Base-by-base conservation (phyloP, 1,284 basidiomycete species). In the Lignosus rhinocerotis region DNA sequence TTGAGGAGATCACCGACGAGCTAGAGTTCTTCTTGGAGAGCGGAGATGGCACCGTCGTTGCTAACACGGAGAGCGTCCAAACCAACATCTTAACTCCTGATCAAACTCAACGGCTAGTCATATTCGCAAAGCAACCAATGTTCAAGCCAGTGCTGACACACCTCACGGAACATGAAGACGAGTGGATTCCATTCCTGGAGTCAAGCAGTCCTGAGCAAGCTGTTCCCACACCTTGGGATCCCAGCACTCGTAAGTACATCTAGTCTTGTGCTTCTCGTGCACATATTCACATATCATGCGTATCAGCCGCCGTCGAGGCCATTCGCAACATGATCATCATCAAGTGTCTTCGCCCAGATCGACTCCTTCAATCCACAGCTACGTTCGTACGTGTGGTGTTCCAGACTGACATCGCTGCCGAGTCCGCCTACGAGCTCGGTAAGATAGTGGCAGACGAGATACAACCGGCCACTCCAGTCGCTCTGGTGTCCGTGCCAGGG, bases 401-500 rank as follows among this genome's bases (percentile, higher is more conserved):
- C 75, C 80, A 86, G 51, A 82, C 82, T n/a, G 92, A 95, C 64
- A 77, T 96, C n/a, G 82, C 90, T 16, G 74, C 76, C 4, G 83
- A 87, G 69, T 82, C 91, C 1, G 80, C 80, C 43, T 92, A 87
- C 69, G 90, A 95, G 62, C 82, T 98, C 39, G 81, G 82, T 19
- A 73, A 77, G 8, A 87, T 97, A 76, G 93, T 96, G 30, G 69
- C 80, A 5, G 82, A 90, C 64, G 92, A 98, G 70, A 84, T 95
- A 36, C 82, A 84, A 11, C 82, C 94, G 1, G 81, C 83, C 1
- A 94, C 92, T 1, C 94, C 96, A 0, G 76, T 98, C n/a, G 90
- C 93, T 10, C 78, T 98, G 51, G 87, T 94, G 36, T 98, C 95
- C 7, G 93, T 98, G 3, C 87, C 93, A 0, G 96, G 96, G n/a